phyloP scores from a whole-genome alignment of 2,329 filamentous ascomycete species.

The Penicillium sp. region DNA sequence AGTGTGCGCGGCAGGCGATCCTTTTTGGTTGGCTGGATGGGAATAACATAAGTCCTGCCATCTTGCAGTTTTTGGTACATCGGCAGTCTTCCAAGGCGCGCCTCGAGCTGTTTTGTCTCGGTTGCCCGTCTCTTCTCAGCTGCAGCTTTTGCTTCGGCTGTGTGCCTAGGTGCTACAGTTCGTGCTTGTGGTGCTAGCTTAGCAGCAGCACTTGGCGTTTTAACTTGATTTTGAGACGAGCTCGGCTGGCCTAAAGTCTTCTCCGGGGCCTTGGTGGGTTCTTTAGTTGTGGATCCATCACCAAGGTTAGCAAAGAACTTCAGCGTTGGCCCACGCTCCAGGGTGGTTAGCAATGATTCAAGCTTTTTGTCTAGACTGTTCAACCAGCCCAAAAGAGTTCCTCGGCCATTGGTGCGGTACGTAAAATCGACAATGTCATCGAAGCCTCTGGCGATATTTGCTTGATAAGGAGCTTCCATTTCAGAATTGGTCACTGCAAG shows the following conservation, averaged over 20 bases:
- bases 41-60: slow-evolving; percentile 67
- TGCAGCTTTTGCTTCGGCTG: slow-evolving; percentile 58
- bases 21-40: slow-evolving; percentile 64
- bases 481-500: slow-evolving; percentile 66
- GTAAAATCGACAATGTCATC: slow-evolving; percentile 58
- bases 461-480: slow-evolving; percentile 68
- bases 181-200: slow-evolving; percentile 6
- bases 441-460: slow-evolving; percentile 76
- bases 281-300: slow-evolving; percentile 29
- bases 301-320: slow-evolving; percentile 64
- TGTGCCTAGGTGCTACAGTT: slow-evolving; percentile 51
- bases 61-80: slow-evolving; percentile 68
- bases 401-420: slow-evolving; percentile 41
- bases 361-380: slow-evolving; percentile 71
- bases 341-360: slow-evolving; percentile 66
- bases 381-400: slow-evolving; percentile 63
- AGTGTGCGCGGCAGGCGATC: slow-evolving; percentile 61
- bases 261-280: slow-evolving; percentile 7
- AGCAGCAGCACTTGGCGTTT: not conserved
- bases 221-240: not conserved
- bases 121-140: slow-evolving; percentile 63
- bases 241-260: not conserved
- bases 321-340: slow-evolving; percentile 69
- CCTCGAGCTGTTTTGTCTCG: slow-evolving; percentile 71
- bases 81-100: slow-evolving; percentile 66